Evolutionary conservation across 176 grass and related monocot species (phyloP).

Genomic region (Neostapfia colusana): DNA sequence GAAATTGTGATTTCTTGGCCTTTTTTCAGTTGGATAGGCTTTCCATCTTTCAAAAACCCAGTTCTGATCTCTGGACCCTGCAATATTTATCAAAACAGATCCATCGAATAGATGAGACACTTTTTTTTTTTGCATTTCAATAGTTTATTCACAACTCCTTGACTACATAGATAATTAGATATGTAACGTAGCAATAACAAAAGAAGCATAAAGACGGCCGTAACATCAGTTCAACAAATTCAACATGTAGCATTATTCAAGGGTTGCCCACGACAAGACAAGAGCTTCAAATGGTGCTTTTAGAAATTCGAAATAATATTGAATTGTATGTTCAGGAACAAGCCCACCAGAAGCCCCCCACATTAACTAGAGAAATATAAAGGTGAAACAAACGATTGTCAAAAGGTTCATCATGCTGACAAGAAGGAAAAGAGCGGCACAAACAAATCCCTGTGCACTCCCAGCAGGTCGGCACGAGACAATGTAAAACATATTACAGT

Average conservation of each 20-base stretch:
- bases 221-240: background rate
- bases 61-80: slow-evolving; percentile 87
- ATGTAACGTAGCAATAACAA: background rate
- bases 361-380: background rate
- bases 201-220: no score
- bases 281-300: background rate
- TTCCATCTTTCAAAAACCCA: slow-evolving; percentile 79
- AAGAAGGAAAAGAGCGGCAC: background rate
- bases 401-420: background rate
- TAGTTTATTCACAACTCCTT: background rate
- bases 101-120: slow-evolving; percentile 6
- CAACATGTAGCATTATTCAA: background rate
- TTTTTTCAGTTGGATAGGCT: slow-evolving; percentile 67
- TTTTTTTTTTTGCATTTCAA: background rate
- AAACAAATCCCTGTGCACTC: background rate
- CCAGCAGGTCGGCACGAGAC: background rate
- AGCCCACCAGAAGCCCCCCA: background rate
- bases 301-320: background rate
- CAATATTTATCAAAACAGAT: background rate
- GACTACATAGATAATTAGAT: background rate
- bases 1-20: slow-evolving; percentile 74
- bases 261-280: background rate
- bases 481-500: background rate
- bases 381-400: no score
- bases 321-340: background rate